phyloP scores from a whole-genome alignment of 768 basidiomycete genomes.

The Trametes coccinea region DNA sequence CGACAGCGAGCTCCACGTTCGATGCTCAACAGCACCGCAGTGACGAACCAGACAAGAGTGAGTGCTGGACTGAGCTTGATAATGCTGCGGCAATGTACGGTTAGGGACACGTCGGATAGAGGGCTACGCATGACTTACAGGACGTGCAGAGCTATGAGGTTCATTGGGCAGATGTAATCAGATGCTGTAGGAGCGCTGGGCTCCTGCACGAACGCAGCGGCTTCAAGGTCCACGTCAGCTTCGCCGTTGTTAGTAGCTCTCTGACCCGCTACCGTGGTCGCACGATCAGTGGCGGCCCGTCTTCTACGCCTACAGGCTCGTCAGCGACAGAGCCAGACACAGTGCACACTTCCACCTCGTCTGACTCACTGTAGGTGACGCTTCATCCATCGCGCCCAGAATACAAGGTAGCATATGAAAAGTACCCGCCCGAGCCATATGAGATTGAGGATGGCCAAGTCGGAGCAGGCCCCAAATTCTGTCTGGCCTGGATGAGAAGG shows the following conservation, averaged over 20 bases:
- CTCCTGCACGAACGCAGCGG: neutral
- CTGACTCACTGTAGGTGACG: neutral
- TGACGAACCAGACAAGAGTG: constrained; percentile 7
- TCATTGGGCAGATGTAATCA: constrained; percentile 8
- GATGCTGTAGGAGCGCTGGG: neutral
- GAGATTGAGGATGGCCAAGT: constrained; percentile 9
- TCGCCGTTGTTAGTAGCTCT: neutral
- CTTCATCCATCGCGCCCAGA: constrained; percentile 15
- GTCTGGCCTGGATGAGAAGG: constrained; percentile 3
- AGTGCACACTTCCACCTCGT: no score
- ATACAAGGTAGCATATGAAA: neutral
- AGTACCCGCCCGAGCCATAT: constrained; percentile 14
- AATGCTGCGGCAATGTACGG: neutral
- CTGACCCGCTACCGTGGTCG: no score
- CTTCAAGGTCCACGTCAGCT: neutral
- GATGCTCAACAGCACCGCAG: constrained; percentile 2
- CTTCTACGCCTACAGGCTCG: no score
- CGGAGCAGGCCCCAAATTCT: constrained; percentile 7
- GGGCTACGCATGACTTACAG: neutral
- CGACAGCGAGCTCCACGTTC: constrained; percentile 2
- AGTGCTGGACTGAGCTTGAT: constrained; percentile 9
- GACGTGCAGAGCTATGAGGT: constrained; percentile 4
- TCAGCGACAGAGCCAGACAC: no score
- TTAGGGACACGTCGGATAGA: no score
- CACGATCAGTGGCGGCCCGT: neutral